Conservation (phyloP, 2,329 filamentous ascomycete genomes). For the Verticillium zaregamsianum region DNA sequence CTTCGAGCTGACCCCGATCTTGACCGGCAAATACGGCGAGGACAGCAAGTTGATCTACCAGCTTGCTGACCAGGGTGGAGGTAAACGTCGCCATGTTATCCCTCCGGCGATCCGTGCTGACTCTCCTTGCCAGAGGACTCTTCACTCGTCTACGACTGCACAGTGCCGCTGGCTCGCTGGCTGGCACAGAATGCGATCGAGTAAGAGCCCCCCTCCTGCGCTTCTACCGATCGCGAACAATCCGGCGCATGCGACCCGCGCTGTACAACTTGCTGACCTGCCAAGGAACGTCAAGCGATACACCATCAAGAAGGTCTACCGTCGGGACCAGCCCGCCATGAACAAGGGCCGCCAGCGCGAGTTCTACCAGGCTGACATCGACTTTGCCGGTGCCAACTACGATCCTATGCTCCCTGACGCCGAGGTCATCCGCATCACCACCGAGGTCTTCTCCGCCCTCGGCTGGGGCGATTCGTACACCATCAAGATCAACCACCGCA, state of each 20-base stretch:
- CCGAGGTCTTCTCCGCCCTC: conserved; percentile 79
- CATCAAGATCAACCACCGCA: conserved; percentile 93
- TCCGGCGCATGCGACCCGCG: neutral
- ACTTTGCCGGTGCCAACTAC: conserved; percentile 75
- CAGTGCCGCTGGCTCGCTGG: conserved; percentile 87
- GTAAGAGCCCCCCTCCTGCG: conserved; percentile 22
- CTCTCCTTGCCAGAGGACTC: conserved; percentile 17
- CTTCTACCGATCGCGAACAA: neutral
- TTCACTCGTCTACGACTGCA: conserved; percentile 75
- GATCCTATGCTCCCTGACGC: conserved; percentile 91
- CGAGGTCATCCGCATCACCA: conserved; percentile 79
- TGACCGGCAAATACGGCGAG: conserved; percentile 86
- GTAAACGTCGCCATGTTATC: conserved; percentile 23
- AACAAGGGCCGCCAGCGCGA: conserved; percentile 91
- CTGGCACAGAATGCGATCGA: conserved; percentile 86
- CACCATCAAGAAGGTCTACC: conserved; percentile 84
- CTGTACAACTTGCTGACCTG: neutral
- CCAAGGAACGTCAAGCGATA: conserved; percentile 77
- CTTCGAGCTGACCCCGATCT: conserved; percentile 82
- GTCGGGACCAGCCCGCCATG: conserved; percentile 72
- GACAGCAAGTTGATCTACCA: conserved; percentile 66
- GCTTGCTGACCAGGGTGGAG: conserved; percentile 76
- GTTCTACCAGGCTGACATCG: conserved; percentile 97
- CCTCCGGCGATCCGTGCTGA: neutral
- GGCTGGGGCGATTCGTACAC: conserved; percentile 72